Base-by-base conservation (phyloP, 352 stramenopile genomes). In the Globisporangium iwayamae region DNA sequence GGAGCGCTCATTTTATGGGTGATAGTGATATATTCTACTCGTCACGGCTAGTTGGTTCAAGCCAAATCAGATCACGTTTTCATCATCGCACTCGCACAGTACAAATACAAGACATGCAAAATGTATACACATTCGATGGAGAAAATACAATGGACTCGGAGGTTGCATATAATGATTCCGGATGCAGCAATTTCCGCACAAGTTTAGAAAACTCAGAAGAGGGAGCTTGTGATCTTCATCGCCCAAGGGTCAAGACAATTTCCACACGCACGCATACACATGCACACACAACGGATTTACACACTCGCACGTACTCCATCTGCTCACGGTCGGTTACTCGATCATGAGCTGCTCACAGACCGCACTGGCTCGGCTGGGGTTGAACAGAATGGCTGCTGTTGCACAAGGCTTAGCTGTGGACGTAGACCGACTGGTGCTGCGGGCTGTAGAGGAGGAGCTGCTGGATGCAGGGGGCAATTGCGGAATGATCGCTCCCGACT, bases 1-100 rank as follows among this genome's bases (percentile, higher is more conserved):
- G 66, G 68, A 89, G 79, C 69, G 86, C 86, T 95, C 86, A 95
- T 90, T 91, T 93, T 93, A 95, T 95, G 86, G 86, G 86, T 95
- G 86, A 95, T 95, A 93, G 84, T 95, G 84, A 90, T 93, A 91
- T 85, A 86, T 93, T 92, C 67, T 74, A 91, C 59, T 92, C 86
- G 80, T 90, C 86, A 95, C 64, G 83, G 84, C 86, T 95, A 93
- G 86, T 95, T 95, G 86, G 86, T 95, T 75, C 84, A 95, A 95
- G 86, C 86, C 86, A 86, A 77, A 82, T 90, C 75, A 87, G 83
- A 74, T 63, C 80, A 66, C 68, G 52, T 62, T 89, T 93, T 90
- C 85, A 93, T 94, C 85, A 93, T 93, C 63, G 85, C 85, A 87
- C 72, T 74, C 68, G 51, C 62, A 65, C 71, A 56, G 25, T 34